Conservation (phyloP, 1,284 basidiomycete genomes). For the Malassezia dermatis region DNA sequence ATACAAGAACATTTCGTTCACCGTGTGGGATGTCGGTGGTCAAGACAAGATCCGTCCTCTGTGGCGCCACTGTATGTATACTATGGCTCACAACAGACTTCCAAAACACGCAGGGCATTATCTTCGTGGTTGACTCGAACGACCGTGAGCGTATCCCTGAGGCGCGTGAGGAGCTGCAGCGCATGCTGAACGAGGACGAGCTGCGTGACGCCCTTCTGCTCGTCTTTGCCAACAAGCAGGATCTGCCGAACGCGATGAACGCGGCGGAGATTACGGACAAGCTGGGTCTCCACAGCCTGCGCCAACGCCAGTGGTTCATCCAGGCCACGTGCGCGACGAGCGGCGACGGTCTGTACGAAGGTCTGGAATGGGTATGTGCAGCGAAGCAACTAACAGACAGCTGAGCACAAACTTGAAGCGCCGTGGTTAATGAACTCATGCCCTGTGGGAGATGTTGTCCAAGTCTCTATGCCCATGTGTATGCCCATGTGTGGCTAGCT, state of each 20-base stretch:
- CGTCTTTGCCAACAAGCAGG: constrained; percentile 99
- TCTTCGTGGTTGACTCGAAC: constrained; percentile 99
- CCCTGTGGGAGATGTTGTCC: neutral
- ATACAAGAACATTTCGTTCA: constrained; percentile 99
- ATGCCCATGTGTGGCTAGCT: neutral
- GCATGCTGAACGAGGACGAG: constrained; percentile 99
- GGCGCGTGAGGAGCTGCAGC: constrained; percentile 96
- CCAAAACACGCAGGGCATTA: constrained; percentile 99
- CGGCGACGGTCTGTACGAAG: constrained; percentile 98
- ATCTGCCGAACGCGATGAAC: constrained; percentile 97
- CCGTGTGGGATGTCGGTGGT: constrained; percentile 98
- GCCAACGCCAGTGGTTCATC: constrained; percentile 79
- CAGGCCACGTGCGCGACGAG: constrained; percentile 98
- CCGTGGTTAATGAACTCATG: constrained; percentile 46
- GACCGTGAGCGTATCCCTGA: constrained; percentile 99
- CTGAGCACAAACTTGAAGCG: constrained; percentile 79
- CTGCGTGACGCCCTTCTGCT: constrained; percentile 94
- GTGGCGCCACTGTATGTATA: constrained; percentile 90
- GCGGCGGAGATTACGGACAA: constrained; percentile 99
- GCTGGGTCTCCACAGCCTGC: constrained; percentile 90
- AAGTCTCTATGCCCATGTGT: neutral
- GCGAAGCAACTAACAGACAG: constrained; percentile 12
- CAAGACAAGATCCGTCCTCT: constrained; percentile 63
- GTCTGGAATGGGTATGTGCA: constrained; percentile 51
- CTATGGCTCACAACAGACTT: constrained; percentile 59